phyloP scores from a whole-genome alignment of 352 stramenopile species.

The Ophiocytium majus region DNA sequence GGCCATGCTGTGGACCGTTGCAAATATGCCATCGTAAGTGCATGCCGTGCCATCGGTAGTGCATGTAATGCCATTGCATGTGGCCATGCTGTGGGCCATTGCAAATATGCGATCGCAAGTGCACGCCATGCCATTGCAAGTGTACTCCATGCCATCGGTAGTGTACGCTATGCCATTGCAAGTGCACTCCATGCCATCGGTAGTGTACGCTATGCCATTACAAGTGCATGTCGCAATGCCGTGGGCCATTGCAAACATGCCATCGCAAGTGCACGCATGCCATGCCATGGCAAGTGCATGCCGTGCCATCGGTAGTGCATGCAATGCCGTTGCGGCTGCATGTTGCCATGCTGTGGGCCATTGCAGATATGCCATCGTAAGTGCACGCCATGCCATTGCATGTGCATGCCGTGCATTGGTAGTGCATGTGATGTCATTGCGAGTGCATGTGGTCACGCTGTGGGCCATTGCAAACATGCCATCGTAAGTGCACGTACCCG shows the following conservation, averaged over 20 bases:
- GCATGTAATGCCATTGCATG: not conserved
- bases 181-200: not conserved
- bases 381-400: too few relatives aligned
- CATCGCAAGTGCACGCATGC: not conserved
- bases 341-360: too few relatives aligned
- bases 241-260: too few relatives aligned
- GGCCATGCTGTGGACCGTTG: slow-evolving; percentile 36
- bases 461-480: slow-evolving; percentile 23
- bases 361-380: too few relatives aligned
- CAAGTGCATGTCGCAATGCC: too few relatives aligned
- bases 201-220: not conserved
- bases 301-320: not conserved
- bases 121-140: not conserved
- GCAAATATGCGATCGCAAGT: not conserved
- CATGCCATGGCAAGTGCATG: not conserved
- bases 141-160: not conserved
- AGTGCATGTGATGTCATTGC: not conserved
- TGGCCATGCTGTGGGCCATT: too few relatives aligned
- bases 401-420: not conserved
- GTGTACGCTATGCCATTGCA: not conserved
- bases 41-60: too few relatives aligned
- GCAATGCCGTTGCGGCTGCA: not conserved
- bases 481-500: too few relatives aligned
- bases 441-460: not conserved
- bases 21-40: slow-evolving; percentile 24